A percentile compares a stretch with the other conserved stretches of the same genome.
phyloP scores from a whole-genome alignment of 352 stramenopile species.

The Phytopythium kandeliae region DNA sequence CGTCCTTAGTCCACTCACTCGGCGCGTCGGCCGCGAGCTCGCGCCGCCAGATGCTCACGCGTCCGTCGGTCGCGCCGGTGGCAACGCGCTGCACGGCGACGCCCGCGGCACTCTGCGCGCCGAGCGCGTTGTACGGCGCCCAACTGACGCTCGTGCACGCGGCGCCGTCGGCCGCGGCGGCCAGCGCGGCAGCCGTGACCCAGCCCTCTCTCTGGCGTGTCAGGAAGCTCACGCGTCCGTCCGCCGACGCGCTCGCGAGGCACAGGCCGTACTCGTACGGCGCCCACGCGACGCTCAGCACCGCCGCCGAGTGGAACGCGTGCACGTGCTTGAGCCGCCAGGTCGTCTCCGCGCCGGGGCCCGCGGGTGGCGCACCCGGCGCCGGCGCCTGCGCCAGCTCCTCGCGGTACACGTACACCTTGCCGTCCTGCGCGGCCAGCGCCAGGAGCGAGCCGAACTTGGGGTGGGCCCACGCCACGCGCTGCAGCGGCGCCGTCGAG shows the following conservation, averaged over 20 bases:
- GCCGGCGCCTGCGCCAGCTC: slow-evolving; percentile 43
- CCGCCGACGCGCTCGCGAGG: slow-evolving; percentile 69
- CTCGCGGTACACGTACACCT: slow-evolving; percentile 84
- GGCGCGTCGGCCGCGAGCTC: slow-evolving; percentile 21
- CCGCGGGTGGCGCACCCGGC: slow-evolving; percentile 1
- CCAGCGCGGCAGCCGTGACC: slow-evolving; percentile 70
- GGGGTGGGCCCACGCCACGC: slow-evolving; percentile 80
- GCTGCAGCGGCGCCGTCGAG: slow-evolving; percentile 63
- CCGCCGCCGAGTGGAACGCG: slow-evolving; percentile 57
- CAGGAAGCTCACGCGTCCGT: slow-evolving; percentile 83
- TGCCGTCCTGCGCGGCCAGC: slow-evolving; percentile 71
- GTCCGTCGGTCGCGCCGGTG: slow-evolving; percentile 60
- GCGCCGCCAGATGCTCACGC: slow-evolving; percentile 60
- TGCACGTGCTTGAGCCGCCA: slow-evolving; percentile 80
- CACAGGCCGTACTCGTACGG: slow-evolving; percentile 86
- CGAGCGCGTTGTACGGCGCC: slow-evolving; percentile 85
- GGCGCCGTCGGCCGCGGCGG: slow-evolving; percentile 66
- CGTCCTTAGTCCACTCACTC: slow-evolving; percentile 26
- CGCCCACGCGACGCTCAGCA: slow-evolving; percentile 80
- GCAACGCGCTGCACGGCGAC: slow-evolving; percentile 64
- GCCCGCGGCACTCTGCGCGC: slow-evolving; percentile 55
- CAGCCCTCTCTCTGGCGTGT: slow-evolving; percentile 77
- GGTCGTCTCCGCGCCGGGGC: slow-evolving; percentile 34
- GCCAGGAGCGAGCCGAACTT: slow-evolving; percentile 81
- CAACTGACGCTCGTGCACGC: slow-evolving; percentile 79